Evolutionary conservation across 768 basidiomycete species (phyloP).

Genomic region (Rhizopogon vinicolor): DNA sequence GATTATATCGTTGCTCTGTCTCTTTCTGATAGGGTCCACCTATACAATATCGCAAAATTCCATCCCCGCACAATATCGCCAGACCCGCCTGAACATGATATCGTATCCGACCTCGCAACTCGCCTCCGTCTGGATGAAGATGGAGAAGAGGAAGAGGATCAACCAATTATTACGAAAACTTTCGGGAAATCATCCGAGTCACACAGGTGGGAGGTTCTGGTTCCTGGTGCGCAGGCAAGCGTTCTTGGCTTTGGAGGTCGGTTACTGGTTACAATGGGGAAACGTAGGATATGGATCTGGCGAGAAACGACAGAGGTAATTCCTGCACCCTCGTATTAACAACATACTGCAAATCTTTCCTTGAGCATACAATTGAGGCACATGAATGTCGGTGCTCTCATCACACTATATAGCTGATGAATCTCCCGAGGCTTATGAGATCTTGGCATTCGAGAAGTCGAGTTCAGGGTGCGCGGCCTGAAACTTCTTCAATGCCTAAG

Average conservation of each 20-base stretch:
- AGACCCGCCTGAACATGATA: slow-evolving; percentile 26
- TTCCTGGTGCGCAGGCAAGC: slow-evolving; percentile 11
- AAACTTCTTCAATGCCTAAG: slow-evolving; percentile 81
- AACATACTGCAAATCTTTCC: background rate
- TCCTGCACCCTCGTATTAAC: background rate
- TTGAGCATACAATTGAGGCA: background rate
- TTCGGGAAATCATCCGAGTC: slow-evolving; percentile 14
- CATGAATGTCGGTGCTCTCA: background rate
- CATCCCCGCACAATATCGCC: slow-evolving; percentile 26
- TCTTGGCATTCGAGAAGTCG: slow-evolving; percentile 91
- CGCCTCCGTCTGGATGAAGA: slow-evolving; percentile 25
- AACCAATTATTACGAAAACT: slow-evolving; percentile 1
- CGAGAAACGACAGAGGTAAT: slow-evolving; percentile 12
- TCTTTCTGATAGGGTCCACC: slow-evolving; percentile 31
- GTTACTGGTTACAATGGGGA: slow-evolving; percentile 18
- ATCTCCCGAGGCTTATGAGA: slow-evolving; percentile 42
- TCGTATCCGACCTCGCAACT: slow-evolving; percentile 14
- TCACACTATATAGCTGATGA: background rate
- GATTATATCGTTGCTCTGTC: slow-evolving; percentile 54
- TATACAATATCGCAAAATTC: slow-evolving; percentile 46
- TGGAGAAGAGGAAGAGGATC: slow-evolving; percentile 11
- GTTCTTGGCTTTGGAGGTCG: slow-evolving; percentile 40
- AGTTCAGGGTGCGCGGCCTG: slow-evolving; percentile 88
- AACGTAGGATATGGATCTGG: slow-evolving; percentile 24
- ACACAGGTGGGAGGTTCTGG: slow-evolving; percentile 16